These are phyloP conservation scores for Chenopodium quinoa DNA, from an alignment of 148 eudicot species.

Conservation along the genomic window DNA sequence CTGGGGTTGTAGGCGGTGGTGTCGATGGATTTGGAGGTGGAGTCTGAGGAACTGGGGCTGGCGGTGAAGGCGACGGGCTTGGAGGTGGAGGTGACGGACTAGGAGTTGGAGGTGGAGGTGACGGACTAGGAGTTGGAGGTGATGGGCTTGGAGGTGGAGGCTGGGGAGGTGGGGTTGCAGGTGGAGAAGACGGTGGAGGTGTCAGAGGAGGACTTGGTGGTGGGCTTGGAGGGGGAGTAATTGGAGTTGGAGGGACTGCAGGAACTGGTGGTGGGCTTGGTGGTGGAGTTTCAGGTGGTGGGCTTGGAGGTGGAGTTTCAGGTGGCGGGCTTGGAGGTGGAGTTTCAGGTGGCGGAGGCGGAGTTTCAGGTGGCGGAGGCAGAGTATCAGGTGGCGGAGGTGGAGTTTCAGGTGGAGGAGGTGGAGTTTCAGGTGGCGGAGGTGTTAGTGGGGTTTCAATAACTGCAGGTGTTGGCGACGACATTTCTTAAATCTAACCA, in stretches of 20 bases:
- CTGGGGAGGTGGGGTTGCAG: neutral
- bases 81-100: neutral
- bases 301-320: neutral
- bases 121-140: neutral
- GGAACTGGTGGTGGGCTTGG: neutral
- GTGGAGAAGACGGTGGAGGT: neutral
- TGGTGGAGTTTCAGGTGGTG: neutral
- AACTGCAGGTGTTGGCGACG: neutral
- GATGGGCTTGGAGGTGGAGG: neutral
- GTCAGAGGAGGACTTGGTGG: neutral
- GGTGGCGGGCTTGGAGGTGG: neutral
- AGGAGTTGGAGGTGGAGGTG: neutral
- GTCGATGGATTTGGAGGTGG: conserved; percentile 24
- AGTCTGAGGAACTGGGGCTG: neutral
- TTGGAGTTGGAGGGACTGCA: neutral
- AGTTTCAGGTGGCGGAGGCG: neutral
- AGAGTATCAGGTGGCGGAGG: neutral
- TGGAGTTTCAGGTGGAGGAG: neutral
- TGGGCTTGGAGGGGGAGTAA: neutral
- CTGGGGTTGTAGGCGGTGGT: conserved; percentile 22
- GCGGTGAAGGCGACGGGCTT: conserved; percentile 7
- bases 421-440: neutral
- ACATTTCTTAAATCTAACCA: conserved; percentile 5
- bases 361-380: too few species aligned
- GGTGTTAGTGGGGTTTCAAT: neutral